Conservation (phyloP, 192 early-diverging fungal species). For the Linnemannia schmuckeri region DNA sequence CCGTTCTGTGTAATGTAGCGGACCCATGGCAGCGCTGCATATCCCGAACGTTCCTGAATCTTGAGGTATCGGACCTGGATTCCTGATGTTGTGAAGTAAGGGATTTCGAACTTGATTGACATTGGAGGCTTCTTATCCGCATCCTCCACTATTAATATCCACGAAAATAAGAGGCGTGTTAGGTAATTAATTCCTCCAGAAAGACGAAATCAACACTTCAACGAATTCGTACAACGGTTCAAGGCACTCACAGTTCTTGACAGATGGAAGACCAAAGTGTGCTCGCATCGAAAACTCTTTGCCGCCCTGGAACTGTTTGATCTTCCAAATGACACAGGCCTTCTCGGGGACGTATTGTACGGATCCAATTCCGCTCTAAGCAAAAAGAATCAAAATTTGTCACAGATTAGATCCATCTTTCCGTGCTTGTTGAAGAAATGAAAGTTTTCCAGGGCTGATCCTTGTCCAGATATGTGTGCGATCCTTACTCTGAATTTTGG, state of each 20-base stretch:
- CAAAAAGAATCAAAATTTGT: background rate
- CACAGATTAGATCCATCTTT: background rate
- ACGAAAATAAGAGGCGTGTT: background rate
- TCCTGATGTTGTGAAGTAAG: slow-evolving; percentile 91
- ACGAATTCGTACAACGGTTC: background rate
- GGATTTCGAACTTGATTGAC: slow-evolving; percentile 89
- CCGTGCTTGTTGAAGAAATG: background rate
- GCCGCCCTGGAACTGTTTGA: slow-evolving; percentile 98
- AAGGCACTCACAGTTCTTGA: slow-evolving; percentile 72
- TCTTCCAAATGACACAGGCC: slow-evolving; percentile 96
- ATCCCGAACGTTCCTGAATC: slow-evolving; percentile 91
- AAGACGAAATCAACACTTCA: background rate
- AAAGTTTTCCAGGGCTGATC: background rate
- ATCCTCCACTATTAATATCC: slow-evolving; percentile 70
- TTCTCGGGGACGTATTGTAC: slow-evolving; percentile 96
- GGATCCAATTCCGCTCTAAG: slow-evolving; percentile 84
- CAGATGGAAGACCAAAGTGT: slow-evolving; percentile 88
- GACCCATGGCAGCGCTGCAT: slow-evolving; percentile 91
- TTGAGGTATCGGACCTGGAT: slow-evolving; percentile 93
- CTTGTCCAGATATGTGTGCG: background rate
- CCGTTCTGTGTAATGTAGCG: slow-evolving; percentile 92
- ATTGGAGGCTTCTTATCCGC: slow-evolving; percentile 86
- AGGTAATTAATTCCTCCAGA: background rate
- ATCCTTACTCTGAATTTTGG: slow-evolving; percentile 91
- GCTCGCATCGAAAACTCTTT: slow-evolving; percentile 95